Evolutionary conservation across 306 rosid genomes (phyloP), one percentile per base, ranked within the genome.

Genomic region (Vigna angularis): DNA sequence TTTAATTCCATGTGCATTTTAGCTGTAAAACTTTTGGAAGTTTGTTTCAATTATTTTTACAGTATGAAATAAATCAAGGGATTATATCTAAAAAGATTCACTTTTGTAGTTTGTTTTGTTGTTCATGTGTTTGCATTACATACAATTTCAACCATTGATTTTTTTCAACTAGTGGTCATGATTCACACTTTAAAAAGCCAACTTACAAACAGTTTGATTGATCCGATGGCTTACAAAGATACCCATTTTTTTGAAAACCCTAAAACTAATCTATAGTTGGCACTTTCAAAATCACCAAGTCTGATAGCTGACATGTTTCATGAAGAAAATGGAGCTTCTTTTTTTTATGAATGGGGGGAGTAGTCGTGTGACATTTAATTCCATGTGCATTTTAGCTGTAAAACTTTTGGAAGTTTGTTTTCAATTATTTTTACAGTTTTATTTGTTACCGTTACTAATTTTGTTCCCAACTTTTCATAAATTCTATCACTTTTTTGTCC

Each of bases 1-100:
- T 52, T 65, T 75, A 36, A 50, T 50, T 76, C 52, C 9, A 4
- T 51, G 36, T 48, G 49, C 9, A 75, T 52, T 76, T 55, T 51
- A 51, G 57, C 11, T 6, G n/a, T 50, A 50, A 9, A 42, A 50
- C 53, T 15, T 50, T 38, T 17, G 1, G 0, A 50, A 6, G 57
- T 58, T 13, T 26, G 7, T 24, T 22, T 50, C 18, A 48, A 36
- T 67, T 32, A 49, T 70, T 59, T 70, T 75, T 53, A 45, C 9
- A 18, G 14, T 24, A 61, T 61, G 44, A 40, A 61, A 28, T 24
- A 24, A 28, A 30, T 30, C 20, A 61, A 30, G 42, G 22, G 67
- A 15, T 45, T 32, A 12, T 59, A 14, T 59, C 13, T 32, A 7
- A 15, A 7, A 44, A 62, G 34, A 14, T 13, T 32, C 20, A 62